A percentile compares a stretch with the other conserved stretches of the same genome.
Evolutionary conservation across 768 basidiomycete genomes (phyloP).

Genomic region (Boletales sp.): DNA sequence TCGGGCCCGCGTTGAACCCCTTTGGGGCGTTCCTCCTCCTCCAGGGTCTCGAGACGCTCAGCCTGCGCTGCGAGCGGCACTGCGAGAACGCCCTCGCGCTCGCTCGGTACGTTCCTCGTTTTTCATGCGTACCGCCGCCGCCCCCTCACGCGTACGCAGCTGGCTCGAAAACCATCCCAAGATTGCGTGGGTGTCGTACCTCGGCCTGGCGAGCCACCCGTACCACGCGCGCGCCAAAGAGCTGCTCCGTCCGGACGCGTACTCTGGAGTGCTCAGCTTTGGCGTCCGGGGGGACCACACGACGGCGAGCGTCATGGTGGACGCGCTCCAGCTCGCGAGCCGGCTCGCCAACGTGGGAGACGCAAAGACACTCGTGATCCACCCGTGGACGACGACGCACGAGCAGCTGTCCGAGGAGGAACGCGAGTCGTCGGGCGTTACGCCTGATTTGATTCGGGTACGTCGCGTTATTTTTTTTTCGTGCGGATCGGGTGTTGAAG

Average conservation of each 20-base stretch:
- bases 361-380: constrained; percentile 61
- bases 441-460: constrained; percentile 55
- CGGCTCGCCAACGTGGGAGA: constrained; percentile 72
- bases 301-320: constrained; percentile 59
- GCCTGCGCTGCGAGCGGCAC: constrained; percentile 68
- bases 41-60: constrained; percentile 78
- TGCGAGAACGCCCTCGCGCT: constrained; percentile 66
- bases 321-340: constrained; percentile 66
- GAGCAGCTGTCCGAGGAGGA: constrained; percentile 51
- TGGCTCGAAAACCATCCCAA: constrained; percentile 64
- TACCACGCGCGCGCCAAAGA: constrained; percentile 57
- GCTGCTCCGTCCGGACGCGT: constrained; percentile 49
- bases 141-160: neutral
- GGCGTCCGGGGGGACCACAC: constrained; percentile 60
- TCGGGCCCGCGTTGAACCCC: constrained; percentile 65
- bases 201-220: constrained; percentile 60
- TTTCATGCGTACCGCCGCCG: too few species aligned
- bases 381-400: constrained; percentile 58
- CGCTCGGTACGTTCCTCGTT: constrained; percentile 38
- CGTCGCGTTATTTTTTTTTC: constrained; percentile 3
- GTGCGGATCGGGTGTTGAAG: too few species aligned
- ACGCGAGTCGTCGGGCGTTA: constrained; percentile 47
- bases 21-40: constrained; percentile 72
- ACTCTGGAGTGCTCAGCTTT: constrained; percentile 75
- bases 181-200: constrained; percentile 76